phyloP scores from a whole-genome alignment of 192 early-diverging fungal genomes.

The Dissophora ornata region DNA sequence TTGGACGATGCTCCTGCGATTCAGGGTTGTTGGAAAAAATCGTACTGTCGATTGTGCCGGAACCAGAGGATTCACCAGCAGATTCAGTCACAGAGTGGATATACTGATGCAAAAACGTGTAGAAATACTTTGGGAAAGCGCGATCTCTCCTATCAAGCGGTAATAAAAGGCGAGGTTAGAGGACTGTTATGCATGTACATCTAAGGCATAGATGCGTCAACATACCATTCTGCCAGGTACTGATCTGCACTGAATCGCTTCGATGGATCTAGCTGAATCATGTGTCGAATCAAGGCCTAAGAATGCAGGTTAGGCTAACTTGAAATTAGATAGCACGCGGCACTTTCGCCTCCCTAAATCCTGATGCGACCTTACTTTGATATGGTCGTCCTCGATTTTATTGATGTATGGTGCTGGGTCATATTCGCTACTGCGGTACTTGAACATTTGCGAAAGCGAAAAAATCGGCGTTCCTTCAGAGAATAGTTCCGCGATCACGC shows the following conservation, averaged over 20 bases:
- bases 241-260: conserved; percentile 78
- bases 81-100: conserved; percentile 71
- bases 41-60: conserved; percentile 19
- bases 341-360: too few relatives aligned
- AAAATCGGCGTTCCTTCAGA: conserved; percentile 94
- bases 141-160: conserved; percentile 65
- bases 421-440: conserved; percentile 87
- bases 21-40: conserved; percentile 20
- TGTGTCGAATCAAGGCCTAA: conserved; percentile 80
- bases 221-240: conserved; percentile 81
- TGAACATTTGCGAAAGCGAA: conserved; percentile 89
- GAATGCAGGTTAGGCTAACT: background rate
- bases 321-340: too few relatives aligned
- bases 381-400: conserved; percentile 85
- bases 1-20: conserved; percentile 19
- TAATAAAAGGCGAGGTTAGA: background rate
- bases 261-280: conserved; percentile 89
- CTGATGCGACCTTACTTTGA: conserved; percentile 60
- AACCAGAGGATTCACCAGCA: conserved; percentile 42
- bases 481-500: conserved; percentile 93
- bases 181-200: too few relatives aligned
- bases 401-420: conserved; percentile 74
- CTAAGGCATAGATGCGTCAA: too few relatives aligned
- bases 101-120: conserved; percentile 79
- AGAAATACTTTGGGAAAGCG: conserved; percentile 83